Percentiles rank a stretch among this genome's conserved stretches.
phyloP scores from a whole-genome alignment of 768 basidiomycete species.

The Suillus paluster region DNA sequence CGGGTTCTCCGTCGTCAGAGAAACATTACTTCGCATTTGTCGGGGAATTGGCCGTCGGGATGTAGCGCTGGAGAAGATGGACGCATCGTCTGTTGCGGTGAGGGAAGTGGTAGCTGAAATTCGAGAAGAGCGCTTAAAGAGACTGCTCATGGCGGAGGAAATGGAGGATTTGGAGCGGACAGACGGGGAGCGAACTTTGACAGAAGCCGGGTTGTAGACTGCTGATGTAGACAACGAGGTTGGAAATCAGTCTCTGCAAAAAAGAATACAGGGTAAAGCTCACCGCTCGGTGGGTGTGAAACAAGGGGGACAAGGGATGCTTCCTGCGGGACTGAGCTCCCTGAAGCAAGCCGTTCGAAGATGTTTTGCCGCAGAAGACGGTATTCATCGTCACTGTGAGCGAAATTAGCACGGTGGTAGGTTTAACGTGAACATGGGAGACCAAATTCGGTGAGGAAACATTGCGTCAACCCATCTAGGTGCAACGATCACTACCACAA shows the following conservation, averaged over 20 bases:
- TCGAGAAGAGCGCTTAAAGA: constrained; percentile 54
- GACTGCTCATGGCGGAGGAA: constrained; percentile 52
- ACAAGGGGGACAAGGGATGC: constrained; percentile 61
- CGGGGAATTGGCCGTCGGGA: constrained; percentile 50
- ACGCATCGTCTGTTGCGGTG: constrained; percentile 39
- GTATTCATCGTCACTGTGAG: constrained; percentile 80
- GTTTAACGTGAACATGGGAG: neutral
- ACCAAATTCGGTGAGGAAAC: neutral
- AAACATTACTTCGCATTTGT: constrained; percentile 37
- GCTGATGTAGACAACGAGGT: neutral
- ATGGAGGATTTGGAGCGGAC: constrained; percentile 56
- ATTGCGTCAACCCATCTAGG: neutral
- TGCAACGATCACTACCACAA: neutral
- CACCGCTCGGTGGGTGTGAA: constrained; percentile 28
- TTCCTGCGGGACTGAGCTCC: constrained; percentile 63
- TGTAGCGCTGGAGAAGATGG: constrained; percentile 39
- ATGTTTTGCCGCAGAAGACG: constrained; percentile 82
- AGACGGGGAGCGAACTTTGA: constrained; percentile 49
- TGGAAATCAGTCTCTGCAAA: constrained; percentile 17
- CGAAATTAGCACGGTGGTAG: neutral
- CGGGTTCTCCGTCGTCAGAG: constrained; percentile 39
- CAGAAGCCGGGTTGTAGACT: constrained; percentile 29
- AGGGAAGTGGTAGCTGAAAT: constrained; percentile 40
- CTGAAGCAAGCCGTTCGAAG: constrained; percentile 76
- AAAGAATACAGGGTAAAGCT: neutral